phyloP scores from a whole-genome alignment of 2,329 filamentous ascomycete species.

The Blastomyces parvus region DNA sequence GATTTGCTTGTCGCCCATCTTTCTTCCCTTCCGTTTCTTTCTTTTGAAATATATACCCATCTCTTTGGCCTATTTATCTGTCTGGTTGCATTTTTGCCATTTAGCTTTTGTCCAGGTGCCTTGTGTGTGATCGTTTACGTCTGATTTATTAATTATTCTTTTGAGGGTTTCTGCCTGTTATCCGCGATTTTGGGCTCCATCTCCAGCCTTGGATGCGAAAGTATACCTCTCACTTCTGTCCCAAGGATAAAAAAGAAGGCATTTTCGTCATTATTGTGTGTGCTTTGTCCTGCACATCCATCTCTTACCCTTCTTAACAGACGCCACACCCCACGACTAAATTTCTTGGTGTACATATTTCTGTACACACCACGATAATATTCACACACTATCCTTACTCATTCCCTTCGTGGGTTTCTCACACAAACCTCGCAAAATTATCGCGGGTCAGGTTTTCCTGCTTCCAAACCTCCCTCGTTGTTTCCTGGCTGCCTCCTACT shows the following conservation, averaged over 20 bases:
- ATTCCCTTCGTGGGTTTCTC: neutral
- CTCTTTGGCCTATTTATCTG: neutral
- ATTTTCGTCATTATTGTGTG: slow-evolving; percentile 11
- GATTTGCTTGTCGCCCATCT: neutral
- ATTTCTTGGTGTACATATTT: slow-evolving; percentile 6
- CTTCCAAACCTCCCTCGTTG: slow-evolving; percentile 3
- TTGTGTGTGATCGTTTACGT: neutral
- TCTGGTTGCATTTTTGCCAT: neutral
- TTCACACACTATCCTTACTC: slow-evolving; percentile 4
- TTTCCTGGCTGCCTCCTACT: neutral
- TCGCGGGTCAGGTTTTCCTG: neutral
- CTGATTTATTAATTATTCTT: slow-evolving; percentile 1
- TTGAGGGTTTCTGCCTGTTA: slow-evolving; percentile 5
- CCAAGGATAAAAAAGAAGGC: neutral
- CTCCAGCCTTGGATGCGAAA: neutral
- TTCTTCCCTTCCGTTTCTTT: neutral
- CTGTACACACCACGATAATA: slow-evolving; percentile 8
- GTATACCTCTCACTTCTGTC: neutral
- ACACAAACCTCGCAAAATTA: slow-evolving; percentile 2
- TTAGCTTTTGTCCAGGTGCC: neutral
- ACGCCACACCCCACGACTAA: slow-evolving; percentile 5
- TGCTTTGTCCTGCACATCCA: slow-evolving; percentile 9
- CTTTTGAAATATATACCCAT: neutral
- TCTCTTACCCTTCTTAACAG: slow-evolving; percentile 7
- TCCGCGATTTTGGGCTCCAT: neutral